phyloP scores from a whole-genome alignment of 768 basidiomycete genomes.

The Roridomyces roridus region DNA sequence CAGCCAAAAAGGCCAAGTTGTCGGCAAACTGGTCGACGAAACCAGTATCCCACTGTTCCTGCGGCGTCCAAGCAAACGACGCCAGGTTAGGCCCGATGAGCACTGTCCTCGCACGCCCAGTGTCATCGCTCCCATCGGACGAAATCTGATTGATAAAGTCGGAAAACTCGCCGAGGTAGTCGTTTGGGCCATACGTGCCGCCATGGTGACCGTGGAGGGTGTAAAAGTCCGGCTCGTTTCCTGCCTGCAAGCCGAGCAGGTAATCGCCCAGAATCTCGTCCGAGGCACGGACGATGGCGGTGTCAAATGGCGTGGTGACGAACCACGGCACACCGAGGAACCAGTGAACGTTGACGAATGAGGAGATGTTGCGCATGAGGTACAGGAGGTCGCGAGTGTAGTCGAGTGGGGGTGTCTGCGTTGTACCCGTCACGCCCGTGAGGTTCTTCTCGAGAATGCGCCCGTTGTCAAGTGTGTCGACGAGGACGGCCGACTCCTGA shows the following conservation, averaged over 20 bases:
- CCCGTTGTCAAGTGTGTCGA: constrained; percentile 45
- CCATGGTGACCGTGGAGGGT: neutral
- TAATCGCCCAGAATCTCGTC: neutral
- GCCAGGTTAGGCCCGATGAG: constrained; percentile 48
- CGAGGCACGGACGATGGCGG: neutral
- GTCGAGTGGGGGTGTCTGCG: constrained; percentile 55
- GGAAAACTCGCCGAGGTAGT: constrained; percentile 52
- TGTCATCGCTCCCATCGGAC: constrained; percentile 25
- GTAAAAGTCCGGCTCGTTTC: constrained; percentile 9
- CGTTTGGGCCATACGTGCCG: constrained; percentile 7
- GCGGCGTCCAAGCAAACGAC: constrained; percentile 44
- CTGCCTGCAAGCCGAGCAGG: constrained; percentile 6
- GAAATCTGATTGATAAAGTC: constrained; percentile 31
- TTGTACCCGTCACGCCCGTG: constrained; percentile 24
- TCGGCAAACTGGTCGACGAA: constrained; percentile 37
- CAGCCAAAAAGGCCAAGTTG: constrained; percentile 39
- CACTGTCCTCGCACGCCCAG: constrained; percentile 30
- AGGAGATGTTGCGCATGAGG: constrained; percentile 50
- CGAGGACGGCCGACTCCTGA: constrained; percentile 68
- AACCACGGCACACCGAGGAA: constrained; percentile 39
- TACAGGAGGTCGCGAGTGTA: constrained; percentile 57
- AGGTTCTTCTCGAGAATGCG: constrained; percentile 32
- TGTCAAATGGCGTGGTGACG: neutral
- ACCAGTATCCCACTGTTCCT: constrained; percentile 44
- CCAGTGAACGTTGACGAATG: constrained; percentile 52